Percentiles rank a stretch among this genome's conserved stretches.
Evolutionary conservation across 495 filamentous ascomycete genomes (phyloP).

Genomic region (Aspergillus mulundensis): DNA sequence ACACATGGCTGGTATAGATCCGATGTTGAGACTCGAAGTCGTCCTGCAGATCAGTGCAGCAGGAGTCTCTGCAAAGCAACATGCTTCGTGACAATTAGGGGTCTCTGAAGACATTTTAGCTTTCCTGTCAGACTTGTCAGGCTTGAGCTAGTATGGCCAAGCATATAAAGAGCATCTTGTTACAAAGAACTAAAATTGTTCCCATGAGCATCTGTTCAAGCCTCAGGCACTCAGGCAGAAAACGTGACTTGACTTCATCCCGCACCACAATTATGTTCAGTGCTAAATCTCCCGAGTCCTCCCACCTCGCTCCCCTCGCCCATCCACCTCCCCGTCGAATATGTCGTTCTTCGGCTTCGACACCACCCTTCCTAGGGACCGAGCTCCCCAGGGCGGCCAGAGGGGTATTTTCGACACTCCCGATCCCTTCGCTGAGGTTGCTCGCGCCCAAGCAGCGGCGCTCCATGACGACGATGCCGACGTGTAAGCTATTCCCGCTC

Average conservation of each 20-base stretch:
- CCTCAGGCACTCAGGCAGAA: conserved; percentile 17
- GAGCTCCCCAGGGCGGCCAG: conserved; percentile 46
- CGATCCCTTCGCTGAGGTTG: conserved; percentile 86
- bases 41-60: too few species aligned
- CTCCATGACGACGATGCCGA: conserved; percentile 59
- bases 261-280: conserved; percentile 27
- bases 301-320: conserved; percentile 14
- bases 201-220: background rate
- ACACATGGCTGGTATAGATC: too few species aligned
- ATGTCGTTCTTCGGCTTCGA: conserved; percentile 93
- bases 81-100: too few species aligned
- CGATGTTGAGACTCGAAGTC: too few species aligned
- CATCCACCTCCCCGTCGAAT: conserved; percentile 20
- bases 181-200: background rate
- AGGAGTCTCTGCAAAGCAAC: too few species aligned
- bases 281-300: conserved; percentile 18
- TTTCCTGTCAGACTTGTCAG: too few species aligned
- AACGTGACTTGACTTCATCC: conserved; percentile 24
- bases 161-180: too few species aligned
- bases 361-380: conserved; percentile 58
- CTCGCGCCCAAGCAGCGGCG: conserved; percentile 39
- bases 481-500: conserved; percentile 53
- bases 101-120: too few species aligned
- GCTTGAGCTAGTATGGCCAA: too few species aligned
- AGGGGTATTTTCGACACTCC: conserved; percentile 78